Evolutionary conservation across 2,329 filamentous ascomycete genomes (phyloP).

Genomic region (Aspergillus vadensis): DNA sequence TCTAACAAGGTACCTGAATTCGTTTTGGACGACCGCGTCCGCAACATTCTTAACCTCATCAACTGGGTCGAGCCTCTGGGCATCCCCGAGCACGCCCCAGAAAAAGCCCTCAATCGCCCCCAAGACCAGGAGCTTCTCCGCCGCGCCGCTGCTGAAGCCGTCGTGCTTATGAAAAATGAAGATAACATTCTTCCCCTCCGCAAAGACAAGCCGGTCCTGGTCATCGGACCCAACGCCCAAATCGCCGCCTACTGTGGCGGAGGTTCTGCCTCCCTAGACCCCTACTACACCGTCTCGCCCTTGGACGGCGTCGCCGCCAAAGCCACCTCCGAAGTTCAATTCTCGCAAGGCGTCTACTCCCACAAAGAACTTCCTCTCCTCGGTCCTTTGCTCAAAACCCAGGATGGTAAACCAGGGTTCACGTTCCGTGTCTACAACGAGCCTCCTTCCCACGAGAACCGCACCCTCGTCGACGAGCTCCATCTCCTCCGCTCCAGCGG

Average conservation of each 20-base stretch:
- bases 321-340: conserved; percentile 44
- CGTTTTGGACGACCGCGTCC: conserved; percentile 60
- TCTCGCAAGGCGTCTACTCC: conserved; percentile 64
- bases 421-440: conserved; percentile 65
- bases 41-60: conserved; percentile 60
- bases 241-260: conserved; percentile 58
- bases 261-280: conserved; percentile 60
- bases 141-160: conserved; percentile 66
- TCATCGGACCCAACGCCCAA: conserved; percentile 59
- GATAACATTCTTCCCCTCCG: conserved; percentile 61
- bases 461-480: conserved; percentile 56
- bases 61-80: conserved; percentile 58
- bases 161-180: conserved; percentile 75
- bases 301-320: conserved; percentile 46
- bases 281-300: conserved; percentile 50
- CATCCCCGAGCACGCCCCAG: conserved; percentile 57
- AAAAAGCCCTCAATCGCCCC: conserved; percentile 59
- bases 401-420: conserved; percentile 59
- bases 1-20: conserved; percentile 60
- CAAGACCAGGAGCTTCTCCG: conserved; percentile 67
- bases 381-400: conserved; percentile 54
- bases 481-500: conserved; percentile 48
- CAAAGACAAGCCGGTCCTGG: conserved; percentile 49
- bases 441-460: conserved; percentile 51
- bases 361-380: conserved; percentile 66